Percentiles rank a stretch among this genome's conserved stretches.
phyloP scores from a whole-genome alignment of 139 green algal species.

The Desmodesmus armatus region DNA sequence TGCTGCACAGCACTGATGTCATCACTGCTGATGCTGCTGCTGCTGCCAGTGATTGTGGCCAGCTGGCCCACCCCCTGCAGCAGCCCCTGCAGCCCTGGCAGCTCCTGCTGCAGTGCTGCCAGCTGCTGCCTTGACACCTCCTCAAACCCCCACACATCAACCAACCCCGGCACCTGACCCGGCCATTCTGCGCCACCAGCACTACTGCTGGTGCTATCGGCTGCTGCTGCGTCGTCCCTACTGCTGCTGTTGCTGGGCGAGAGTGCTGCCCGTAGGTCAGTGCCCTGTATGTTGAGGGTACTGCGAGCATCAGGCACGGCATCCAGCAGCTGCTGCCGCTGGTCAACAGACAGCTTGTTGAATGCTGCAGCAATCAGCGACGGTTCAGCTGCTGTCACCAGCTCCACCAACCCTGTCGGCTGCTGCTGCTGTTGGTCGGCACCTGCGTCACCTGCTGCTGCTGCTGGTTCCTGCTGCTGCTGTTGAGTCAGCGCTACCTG shows the following conservation, averaged over 20 bases:
- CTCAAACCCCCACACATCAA: constrained; percentile 44
- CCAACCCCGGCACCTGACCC: constrained; percentile 8
- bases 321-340: constrained; percentile 34
- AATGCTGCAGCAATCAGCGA: constrained; percentile 23
- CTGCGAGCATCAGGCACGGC: background rate
- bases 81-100: background rate
- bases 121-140: constrained; percentile 22
- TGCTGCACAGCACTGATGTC: constrained; percentile 2
- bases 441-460: background rate
- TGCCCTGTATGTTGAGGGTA: constrained; percentile 25
- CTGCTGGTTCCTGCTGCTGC: constrained; percentile 1
- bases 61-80: background rate
- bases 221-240: background rate
- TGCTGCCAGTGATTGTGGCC: background rate
- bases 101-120: constrained; percentile 7
- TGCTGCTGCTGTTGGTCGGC: constrained; percentile 22
- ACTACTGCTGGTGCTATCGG: constrained; percentile 7
- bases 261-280: constrained; percentile 23
- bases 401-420: background rate
- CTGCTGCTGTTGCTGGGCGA: background rate
- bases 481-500: background rate
- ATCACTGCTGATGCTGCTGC: constrained; percentile 20
- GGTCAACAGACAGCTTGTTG: constrained; percentile 3
- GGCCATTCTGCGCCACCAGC: constrained; percentile 17
- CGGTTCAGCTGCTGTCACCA: background rate